These are phyloP conservation scores for Amylostereum areolatum DNA, from an alignment of 1,284 basidiomycete species.

Conservation along the genomic window DNA sequence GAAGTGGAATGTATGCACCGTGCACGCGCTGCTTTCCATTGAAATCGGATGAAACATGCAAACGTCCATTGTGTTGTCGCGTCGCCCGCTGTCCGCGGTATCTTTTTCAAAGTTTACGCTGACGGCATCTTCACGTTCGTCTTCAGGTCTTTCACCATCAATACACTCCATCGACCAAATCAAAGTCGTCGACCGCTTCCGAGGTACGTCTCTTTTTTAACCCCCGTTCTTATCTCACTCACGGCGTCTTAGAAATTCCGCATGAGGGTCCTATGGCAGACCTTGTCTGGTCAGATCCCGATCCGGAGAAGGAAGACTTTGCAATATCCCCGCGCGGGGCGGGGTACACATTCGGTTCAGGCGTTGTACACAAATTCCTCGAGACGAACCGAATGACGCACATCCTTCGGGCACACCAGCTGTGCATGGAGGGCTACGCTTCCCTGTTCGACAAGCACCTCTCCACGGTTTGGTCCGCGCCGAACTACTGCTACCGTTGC, in stretches of 20 bases:
- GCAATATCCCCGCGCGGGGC: conserved; percentile 97
- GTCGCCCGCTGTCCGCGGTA: too few species aligned
- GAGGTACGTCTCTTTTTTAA: conserved; percentile 48
- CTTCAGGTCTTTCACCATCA: conserved; percentile 85
- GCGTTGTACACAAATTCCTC: conserved; percentile 97
- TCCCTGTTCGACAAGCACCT: conserved; percentile 93
- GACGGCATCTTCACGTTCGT: conserved; percentile 4
- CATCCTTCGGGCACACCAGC: conserved; percentile 95
- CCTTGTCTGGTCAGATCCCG: conserved; percentile 99
- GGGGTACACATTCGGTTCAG: conserved; percentile 97
- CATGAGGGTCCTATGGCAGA: conserved; percentile 99
- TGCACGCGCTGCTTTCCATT: conserved; percentile 9
- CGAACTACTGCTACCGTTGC: conserved; percentile 98
- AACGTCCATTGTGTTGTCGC: too few species aligned
- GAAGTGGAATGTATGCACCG: too few species aligned
- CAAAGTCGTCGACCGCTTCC: conserved; percentile 97
- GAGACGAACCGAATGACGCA: conserved; percentile 95
- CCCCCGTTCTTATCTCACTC: conserved; percentile 8
- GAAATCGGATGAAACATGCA: too few species aligned
- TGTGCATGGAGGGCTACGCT: conserved; percentile 98
- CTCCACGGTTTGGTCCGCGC: conserved; percentile 97
- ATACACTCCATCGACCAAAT: conserved; percentile 99
- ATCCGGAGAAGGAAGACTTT: conserved; percentile 98
- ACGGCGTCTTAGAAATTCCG: conserved; percentile 75
- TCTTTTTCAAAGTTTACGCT: too few species aligned